A percentile compares a stretch with the other conserved stretches of the same genome.
Evolutionary conservation across 129 eudicot species (phyloP).

Genomic region (Chrysanthemum makinoi): DNA sequence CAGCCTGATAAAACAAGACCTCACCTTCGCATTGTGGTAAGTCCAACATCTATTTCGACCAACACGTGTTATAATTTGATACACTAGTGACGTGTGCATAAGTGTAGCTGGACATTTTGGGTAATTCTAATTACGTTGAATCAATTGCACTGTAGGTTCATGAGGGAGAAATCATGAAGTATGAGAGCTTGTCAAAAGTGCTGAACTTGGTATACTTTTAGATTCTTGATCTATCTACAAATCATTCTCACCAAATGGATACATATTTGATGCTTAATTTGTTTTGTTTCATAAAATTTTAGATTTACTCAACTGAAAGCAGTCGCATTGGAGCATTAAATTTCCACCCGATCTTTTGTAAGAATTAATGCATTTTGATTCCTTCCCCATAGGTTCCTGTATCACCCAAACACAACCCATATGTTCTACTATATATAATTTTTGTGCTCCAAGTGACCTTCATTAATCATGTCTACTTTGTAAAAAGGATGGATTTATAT

Average conservation of each 20-base stretch:
- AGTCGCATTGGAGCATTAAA: conserved; percentile 82
- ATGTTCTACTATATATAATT: not conserved
- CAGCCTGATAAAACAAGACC: conserved; percentile 74
- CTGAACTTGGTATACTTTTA: conserved; percentile 80
- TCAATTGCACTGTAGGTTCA: conserved; percentile 57
- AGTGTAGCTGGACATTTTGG: not conserved
- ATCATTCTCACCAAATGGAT: no score
- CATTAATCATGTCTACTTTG: not conserved
- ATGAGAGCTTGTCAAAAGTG: conserved; percentile 92
- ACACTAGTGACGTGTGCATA: no score
- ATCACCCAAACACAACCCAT: not conserved
- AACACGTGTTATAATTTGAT: conserved; percentile 2
- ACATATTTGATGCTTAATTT: not conserved
- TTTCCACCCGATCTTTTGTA: conserved; percentile 93
- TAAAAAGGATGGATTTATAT: not conserved
- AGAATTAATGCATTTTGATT: conserved; percentile 28
- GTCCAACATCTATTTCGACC: not conserved
- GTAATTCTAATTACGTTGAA: not conserved
- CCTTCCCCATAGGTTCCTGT: not conserved
- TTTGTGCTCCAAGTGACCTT: not conserved
- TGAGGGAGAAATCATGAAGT: conserved; percentile 99
- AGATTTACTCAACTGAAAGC: conserved; percentile 88
- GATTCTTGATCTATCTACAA: conserved; percentile 3
- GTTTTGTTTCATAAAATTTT: conserved; percentile 19
- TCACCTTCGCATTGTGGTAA: conserved; percentile 90